Evolutionary conservation across 768 basidiomycete species (phyloP).

Genomic region (Leucocoprinus birnbaumii): DNA sequence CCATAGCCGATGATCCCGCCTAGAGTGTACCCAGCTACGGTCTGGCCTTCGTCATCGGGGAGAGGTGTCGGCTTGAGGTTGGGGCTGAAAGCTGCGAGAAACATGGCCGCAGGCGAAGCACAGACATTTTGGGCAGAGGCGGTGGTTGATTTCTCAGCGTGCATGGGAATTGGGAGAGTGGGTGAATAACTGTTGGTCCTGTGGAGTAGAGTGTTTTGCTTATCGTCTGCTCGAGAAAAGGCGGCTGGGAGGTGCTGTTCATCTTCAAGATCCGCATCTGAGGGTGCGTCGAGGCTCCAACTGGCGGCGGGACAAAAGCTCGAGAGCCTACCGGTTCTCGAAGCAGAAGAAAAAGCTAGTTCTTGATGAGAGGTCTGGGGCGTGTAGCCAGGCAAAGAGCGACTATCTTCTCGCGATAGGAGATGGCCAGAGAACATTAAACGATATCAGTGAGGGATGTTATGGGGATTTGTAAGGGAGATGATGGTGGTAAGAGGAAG

Average conservation of each 20-base stretch:
- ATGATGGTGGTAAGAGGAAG: slow-evolving; percentile 18
- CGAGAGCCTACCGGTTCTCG: slow-evolving; percentile 3
- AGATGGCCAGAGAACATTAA: slow-evolving; percentile 23
- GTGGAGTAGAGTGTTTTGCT: slow-evolving; percentile 5
- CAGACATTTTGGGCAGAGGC: slow-evolving; percentile 18
- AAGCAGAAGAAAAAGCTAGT: background rate
- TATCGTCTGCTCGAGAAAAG: slow-evolving; percentile 14
- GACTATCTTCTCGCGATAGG: slow-evolving; percentile 11
- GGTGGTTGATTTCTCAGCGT: background rate
- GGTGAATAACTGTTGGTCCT: slow-evolving; percentile 26
- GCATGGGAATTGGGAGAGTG: slow-evolving; percentile 23
- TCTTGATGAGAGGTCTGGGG: slow-evolving; percentile 14
- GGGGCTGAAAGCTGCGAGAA: slow-evolving; percentile 61
- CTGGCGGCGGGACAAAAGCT: slow-evolving; percentile 9
- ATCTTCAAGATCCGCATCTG: slow-evolving; percentile 17
- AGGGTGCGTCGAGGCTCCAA: slow-evolving; percentile 9
- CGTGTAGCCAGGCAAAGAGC: slow-evolving; percentile 9
- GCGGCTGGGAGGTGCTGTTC: slow-evolving; percentile 22
- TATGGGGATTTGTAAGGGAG: slow-evolving; percentile 6
- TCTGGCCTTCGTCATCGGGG: slow-evolving; percentile 67
- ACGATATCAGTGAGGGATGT: slow-evolving; percentile 3
- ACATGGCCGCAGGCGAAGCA: slow-evolving; percentile 71
- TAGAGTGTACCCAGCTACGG: slow-evolving; percentile 69
- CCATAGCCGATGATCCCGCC: slow-evolving; percentile 78
- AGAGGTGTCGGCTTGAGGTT: slow-evolving; percentile 26